phyloP scores from a whole-genome alignment of 331 rosid species.

The Erythrophleum ivorense region DNA sequence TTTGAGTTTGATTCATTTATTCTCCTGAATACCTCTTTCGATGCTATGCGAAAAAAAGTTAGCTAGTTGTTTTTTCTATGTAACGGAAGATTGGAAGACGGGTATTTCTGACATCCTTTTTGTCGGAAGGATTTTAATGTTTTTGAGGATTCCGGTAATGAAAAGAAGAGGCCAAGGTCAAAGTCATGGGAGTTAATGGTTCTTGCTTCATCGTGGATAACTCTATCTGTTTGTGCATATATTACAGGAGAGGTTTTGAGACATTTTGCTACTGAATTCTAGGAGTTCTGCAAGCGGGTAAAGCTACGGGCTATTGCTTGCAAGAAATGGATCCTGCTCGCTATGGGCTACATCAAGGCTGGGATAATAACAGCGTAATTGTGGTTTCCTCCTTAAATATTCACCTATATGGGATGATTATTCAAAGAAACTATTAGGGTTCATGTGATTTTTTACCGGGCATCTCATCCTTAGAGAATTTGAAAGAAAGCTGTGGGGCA shows the following conservation, averaged over 20 bases:
- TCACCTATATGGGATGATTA: constrained; percentile 94
- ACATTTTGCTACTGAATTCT: constrained; percentile 62
- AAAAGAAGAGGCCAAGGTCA: constrained; percentile 64
- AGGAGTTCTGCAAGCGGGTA: constrained; percentile 49
- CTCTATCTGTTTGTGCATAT: constrained; percentile 83
- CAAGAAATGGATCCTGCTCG: constrained; percentile 97
- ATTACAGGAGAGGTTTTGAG: constrained; percentile 89
- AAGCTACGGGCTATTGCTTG: constrained; percentile 54
- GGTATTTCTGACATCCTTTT: constrained; percentile 38
- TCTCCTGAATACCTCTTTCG: background rate
- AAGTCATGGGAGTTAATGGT: constrained; percentile 68
- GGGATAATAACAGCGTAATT: constrained; percentile 99
- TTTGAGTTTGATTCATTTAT: constrained; percentile 15
- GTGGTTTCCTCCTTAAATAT: constrained; percentile 99
- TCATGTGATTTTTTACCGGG: constrained; percentile 74
- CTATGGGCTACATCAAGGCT: constrained; percentile 96
- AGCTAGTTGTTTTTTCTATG: constrained; percentile 53
- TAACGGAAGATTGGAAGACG: constrained; percentile 57
- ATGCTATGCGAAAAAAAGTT: constrained; percentile 32
- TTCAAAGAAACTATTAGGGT: constrained; percentile 88
- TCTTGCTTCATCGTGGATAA: constrained; percentile 80
- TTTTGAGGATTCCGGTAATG: constrained; percentile 59
- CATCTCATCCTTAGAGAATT: constrained; percentile 76
- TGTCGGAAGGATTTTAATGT: constrained; percentile 48
- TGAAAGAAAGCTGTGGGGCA: constrained; percentile 94